phyloP scores from a whole-genome alignment of 306 rosid genomes.

The Calophaca sinica region DNA sequence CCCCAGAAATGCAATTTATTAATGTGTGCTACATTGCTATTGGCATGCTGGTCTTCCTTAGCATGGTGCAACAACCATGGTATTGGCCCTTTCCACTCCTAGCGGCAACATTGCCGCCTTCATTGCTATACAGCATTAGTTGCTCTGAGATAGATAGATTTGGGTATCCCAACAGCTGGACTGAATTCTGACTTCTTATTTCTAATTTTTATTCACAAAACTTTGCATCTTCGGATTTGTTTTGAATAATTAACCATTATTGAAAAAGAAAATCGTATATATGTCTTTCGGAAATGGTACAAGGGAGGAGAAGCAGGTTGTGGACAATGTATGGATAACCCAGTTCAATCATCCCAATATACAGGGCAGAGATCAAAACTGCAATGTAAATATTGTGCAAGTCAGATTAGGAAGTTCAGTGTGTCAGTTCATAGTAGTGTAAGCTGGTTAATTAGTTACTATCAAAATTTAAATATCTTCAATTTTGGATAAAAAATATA shows the following conservation, averaged over 20 bases:
- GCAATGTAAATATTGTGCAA: conserved; percentile 5
- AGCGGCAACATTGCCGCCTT: neutral
- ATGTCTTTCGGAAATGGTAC: neutral
- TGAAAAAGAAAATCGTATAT: conserved; percentile 7
- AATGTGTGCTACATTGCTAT: neutral
- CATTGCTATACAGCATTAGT: neutral
- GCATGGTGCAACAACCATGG: conserved; percentile 3
- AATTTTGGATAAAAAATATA: neutral
- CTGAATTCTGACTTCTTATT: neutral
- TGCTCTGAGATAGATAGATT: neutral
- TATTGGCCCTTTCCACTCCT: neutral
- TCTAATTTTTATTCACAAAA: neutral
- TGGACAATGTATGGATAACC: conserved; percentile 5
- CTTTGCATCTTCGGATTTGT: neutral
- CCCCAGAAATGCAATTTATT: neutral
- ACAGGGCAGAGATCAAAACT: conserved; percentile 17
- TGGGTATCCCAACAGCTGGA: neutral
- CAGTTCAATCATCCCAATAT: conserved; percentile 42
- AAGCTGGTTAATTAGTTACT: neutral
- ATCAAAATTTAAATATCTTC: neutral
- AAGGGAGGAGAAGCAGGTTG: neutral
- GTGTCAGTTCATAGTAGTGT: conserved; percentile 26
- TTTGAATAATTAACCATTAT: neutral
- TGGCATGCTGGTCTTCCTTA: conserved; percentile 4
- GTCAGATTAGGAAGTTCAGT: conserved; percentile 1